These are phyloP conservation scores for Elsinoe ampelina DNA, from an alignment of 2,329 filamentous ascomycete genomes.

Conservation along the genomic window DNA sequence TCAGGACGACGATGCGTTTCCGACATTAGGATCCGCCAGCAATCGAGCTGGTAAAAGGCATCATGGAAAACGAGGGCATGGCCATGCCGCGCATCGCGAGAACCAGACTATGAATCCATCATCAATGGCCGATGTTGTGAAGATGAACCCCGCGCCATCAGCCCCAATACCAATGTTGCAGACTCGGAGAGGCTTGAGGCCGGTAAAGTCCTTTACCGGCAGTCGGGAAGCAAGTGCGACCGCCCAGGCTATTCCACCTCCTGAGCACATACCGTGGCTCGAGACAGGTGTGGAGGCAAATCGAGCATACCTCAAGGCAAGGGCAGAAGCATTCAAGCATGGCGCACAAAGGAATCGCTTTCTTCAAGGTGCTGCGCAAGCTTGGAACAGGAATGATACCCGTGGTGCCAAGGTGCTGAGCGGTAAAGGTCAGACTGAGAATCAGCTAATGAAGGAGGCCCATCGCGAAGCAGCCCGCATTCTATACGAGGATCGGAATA, in stretches of 20 bases:
- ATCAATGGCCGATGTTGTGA: conserved; percentile 86
- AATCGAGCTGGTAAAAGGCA: conserved; percentile 79
- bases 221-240: conserved; percentile 69
- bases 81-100: conserved; percentile 54
- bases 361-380: conserved; percentile 89
- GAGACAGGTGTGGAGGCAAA: conserved; percentile 88
- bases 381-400: conserved; percentile 97
- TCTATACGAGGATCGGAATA: conserved; percentile 89
- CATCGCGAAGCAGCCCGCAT: conserved; percentile 88
- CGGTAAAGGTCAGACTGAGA: conserved; percentile 89
- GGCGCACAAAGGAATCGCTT: conserved; percentile 96
- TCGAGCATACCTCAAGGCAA: conserved; percentile 87
- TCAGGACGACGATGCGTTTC: conserved; percentile 93
- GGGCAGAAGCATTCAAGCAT: conserved; percentile 93
- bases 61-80: conserved; percentile 82
- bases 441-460: conserved; percentile 92
- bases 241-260: conserved; percentile 73
- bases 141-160: conserved; percentile 82
- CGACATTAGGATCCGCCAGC: conserved; percentile 67
- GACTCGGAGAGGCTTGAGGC: conserved; percentile 46
- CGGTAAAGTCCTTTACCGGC: conserved; percentile 57
- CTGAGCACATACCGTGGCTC: conserved; percentile 91
- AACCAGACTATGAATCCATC: conserved; percentile 54
- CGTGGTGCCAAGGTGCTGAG: conserved; percentile 91
- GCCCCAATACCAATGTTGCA: conserved; percentile 45